Evolutionary conservation across 2,329 filamentous ascomycete species (phyloP), one percentile per base, ranked within the genome.

Genomic region (Colletotrichum brevisporum): DNA sequence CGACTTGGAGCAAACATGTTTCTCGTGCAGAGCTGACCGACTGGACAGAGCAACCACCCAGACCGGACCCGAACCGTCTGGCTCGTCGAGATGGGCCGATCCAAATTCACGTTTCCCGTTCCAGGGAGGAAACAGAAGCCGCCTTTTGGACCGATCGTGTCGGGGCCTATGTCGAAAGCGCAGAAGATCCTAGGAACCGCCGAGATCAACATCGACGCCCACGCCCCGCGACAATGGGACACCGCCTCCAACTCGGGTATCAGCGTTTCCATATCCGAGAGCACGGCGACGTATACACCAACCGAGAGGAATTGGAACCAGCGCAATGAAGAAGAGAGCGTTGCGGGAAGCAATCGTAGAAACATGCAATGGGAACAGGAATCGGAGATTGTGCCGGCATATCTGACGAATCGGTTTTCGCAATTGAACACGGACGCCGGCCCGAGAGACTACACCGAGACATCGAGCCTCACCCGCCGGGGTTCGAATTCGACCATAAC

Each of bases 401-500:
- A 73, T 12, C 66, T 79, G 55, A 48, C 69, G 13, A 67, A 57
- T n/a, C 60, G 71, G 8, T 67, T 67, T 27, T 70, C 69, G 18
- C 68, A 69, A 24, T 41, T 70, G 54, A 51, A 56, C 13, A 60
- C 52, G 3, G 68, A 66, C 13, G 70, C 51, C 54, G 54, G 63
- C 12, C 51, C 50, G 31, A 53, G 62, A 16, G 71, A 71, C 24
- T 63, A 59, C 48, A 83, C 82, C 8, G 83, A 86, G 54, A 79
- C 80, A 24, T 83, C 83, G 3, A 83, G 80, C 63, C 70, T 87
- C 43, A 81, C 83, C 48, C 84, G 86, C 56, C 84, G 83, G 39
- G 80, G 82, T 53, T 89, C 88, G 2, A 84, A 80, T 45, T 88
- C 87, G 5, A 89, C 87, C n/a, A 83, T 89, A 67, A 80, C 80